Percentiles rank a stretch among this genome's conserved stretches.
These are phyloP conservation scores for Paramecium biaurelia DNA, from an alignment of 73 alveolate species.

Conservation along the genomic window DNA sequence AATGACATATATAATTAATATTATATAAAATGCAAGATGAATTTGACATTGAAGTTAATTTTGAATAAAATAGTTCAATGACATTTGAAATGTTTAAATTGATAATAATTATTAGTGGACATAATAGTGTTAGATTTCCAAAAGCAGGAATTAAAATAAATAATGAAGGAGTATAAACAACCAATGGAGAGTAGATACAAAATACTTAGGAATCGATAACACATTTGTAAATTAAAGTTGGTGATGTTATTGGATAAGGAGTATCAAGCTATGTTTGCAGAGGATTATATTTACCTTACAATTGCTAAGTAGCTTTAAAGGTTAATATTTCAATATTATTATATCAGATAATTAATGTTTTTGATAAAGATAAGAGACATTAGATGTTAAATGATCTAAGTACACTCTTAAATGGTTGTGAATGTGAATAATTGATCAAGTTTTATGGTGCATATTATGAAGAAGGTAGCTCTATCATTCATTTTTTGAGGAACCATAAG, in stretches of 20 bases:
- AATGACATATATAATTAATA: constrained; percentile 15
- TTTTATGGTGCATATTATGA: constrained; percentile 86
- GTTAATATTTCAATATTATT: not conserved
- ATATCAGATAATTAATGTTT: constrained; percentile 69
- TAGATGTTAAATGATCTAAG: constrained; percentile 71
- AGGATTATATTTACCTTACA: constrained; percentile 65
- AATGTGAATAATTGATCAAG: constrained; percentile 63
- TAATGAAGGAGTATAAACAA: constrained; percentile 56
- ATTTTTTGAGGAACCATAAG: constrained; percentile 51
- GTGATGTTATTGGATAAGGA: constrained; percentile 71
- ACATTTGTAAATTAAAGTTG: constrained; percentile 38
- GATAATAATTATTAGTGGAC: constrained; percentile 36
- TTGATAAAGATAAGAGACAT: constrained; percentile 72
- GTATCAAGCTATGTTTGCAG: constrained; percentile 69
- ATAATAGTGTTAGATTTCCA: constrained; percentile 53
- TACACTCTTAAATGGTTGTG: constrained; percentile 32
- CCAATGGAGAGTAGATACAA: constrained; percentile 19
- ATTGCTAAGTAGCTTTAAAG: constrained; percentile 68
- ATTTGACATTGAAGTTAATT: not conserved
- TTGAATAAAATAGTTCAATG: constrained; percentile 16
- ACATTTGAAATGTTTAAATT: constrained; percentile 4
- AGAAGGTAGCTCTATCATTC: constrained; percentile 73
- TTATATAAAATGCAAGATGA: constrained; percentile 23
- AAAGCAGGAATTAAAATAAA: constrained; percentile 55
- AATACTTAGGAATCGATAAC: constrained; percentile 25